Evolutionary conservation across 1,284 basidiomycete genomes (phyloP).

Genomic region (Ganoderma sinense): DNA sequence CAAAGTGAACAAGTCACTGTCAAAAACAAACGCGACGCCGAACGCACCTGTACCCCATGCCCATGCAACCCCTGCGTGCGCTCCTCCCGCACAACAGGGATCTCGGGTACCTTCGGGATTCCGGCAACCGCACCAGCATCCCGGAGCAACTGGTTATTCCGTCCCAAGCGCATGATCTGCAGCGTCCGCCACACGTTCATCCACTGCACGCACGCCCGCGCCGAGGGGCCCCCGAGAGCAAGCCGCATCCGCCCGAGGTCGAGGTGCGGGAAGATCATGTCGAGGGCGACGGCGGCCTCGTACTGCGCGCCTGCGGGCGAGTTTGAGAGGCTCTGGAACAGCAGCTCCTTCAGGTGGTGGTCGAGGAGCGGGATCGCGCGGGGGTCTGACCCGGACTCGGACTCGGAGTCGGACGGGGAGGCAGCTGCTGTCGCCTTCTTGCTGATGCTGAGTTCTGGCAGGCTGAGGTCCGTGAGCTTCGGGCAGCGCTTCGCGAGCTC

Average conservation of each 20-base stretch:
- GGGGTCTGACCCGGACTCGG: neutral
- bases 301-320: neutral
- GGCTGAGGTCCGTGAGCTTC: neutral
- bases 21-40: neutral
- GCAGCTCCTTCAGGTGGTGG: neutral
- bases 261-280: neutral
- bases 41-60: neutral
- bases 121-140: neutral
- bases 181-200: neutral
- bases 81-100: neutral
- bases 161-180: neutral
- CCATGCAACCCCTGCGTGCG: too few relatives aligned
- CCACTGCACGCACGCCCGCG: neutral
- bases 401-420: too few relatives aligned
- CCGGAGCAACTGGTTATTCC: neutral
- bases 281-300: neutral
- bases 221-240: neutral
- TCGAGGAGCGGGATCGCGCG: neutral
- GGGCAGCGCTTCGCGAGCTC: neutral
- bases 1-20: neutral
- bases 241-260: neutral
- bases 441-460: neutral
- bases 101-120: neutral
- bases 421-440: neutral
- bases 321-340: neutral